Evolutionary conservation across 345 rosid genomes (phyloP), one percentile per base, ranked within the genome.

Genomic region (Crucihimalaya himalaica): DNA sequence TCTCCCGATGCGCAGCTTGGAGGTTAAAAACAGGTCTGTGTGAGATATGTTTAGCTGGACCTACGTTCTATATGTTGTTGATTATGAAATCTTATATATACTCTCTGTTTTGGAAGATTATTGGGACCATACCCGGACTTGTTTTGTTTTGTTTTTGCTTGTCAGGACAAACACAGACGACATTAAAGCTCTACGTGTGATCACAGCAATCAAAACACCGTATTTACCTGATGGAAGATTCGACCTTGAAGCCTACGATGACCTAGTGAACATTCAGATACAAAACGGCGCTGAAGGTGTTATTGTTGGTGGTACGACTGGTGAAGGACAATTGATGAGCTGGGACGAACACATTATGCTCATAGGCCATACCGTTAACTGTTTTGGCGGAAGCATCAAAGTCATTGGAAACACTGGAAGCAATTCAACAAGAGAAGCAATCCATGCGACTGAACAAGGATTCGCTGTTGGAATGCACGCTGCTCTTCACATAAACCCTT

Each of bases 271-370:
- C 76, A 81, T 83, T 84, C 99, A 92, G 77, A 87, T 90, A 2
- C 80, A 54, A 53, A 78, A 86, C 75, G 92, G 94, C 2, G 96
- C 71, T 4, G 89, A 86, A 83, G 98, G 92, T 77, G 84, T 92
- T 56, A 86, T 95, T 20, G 96, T 95, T 55, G 97, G 96, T 5
- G 99, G 97, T 60, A 90, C 96, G 19, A 92, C 98, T 0, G 99
- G 97, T 13, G 99, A 95, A 79, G 99, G 99, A 20, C 98, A 92
- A 19, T 72, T 92, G 39, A 95, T 90, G 98, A 89, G 96, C 66
- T 92, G 98, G 99, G 97, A 95, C 11, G 98, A 95, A 63, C 98
- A 95, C 79, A 87, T 92, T 68, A 92, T 85, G 94, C 96, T 92
- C 40, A 95, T 95, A 31, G 93, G 96, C 56, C 97, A 89, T 67